Base-by-base conservation (phyloP, 768 basidiomycete species). In the Cantharellus anzutake region DNA sequence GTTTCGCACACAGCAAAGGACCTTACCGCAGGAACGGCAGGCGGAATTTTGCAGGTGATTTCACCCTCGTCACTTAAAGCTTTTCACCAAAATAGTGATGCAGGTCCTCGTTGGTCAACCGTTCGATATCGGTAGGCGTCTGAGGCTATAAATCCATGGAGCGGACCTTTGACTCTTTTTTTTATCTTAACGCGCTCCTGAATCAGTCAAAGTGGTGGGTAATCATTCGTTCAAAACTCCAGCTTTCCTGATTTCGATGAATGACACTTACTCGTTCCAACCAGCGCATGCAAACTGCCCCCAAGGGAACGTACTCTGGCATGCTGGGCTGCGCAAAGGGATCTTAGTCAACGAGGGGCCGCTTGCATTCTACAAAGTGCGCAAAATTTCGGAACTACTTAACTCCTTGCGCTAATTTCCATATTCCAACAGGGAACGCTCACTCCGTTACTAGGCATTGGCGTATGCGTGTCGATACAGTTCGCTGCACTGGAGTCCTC, bases 401-500 rank as follows among this genome's bases (percentile, higher is more conserved):
- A 37, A 37, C 38, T 55, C 63, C 41, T 3, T 20, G 41, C 5
- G 5, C 51, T 51, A 29, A 44, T 38, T 50, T 38, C 29, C 41
- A 42, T 16, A 3, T 29, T 51, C 4, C 60, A 5, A 7, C 60
- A 94, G 90, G 92, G 92, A 60, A 93, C 92, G 0, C 71, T 94
- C 53, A 85, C 90, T 1, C 92, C 92, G 5, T 73, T 97, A 5
- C 74, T 94, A 20, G 92, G 92, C 50, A 93, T 97, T 63, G 92
- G 92, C 63, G 77, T 87, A 44, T 97, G 92, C 67, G 92, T 97
- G 3, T 93, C 91, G 5, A 97, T 97, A 68, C 92, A 97, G 69
- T 97, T 97, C 68, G 92, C 82, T 60, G 89, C 81, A 38, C 75
- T 97, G 60, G 91, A 94, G 71, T 82, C 80, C 63, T 75, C 82